phyloP scores from a whole-genome alignment of 1,284 basidiomycete species.

The Trichosporon ovoides region DNA sequence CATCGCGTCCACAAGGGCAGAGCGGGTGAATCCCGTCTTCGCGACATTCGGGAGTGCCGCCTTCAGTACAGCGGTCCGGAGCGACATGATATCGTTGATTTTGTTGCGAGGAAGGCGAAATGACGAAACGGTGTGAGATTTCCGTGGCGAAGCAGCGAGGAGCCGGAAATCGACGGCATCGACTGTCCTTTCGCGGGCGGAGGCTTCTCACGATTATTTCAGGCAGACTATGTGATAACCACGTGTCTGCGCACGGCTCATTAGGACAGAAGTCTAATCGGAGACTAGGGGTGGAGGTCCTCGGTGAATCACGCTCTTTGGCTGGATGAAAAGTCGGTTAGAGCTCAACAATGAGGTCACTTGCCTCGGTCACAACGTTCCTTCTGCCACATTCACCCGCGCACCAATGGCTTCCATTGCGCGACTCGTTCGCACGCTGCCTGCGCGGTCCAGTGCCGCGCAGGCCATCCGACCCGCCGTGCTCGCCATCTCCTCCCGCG shows the following conservation, averaged over 20 bases:
- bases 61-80: slow-evolving; percentile 33
- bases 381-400: not conserved
- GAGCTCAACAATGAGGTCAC: not conserved
- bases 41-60: slow-evolving; percentile 32
- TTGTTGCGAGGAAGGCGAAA: no score
- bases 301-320: no score
- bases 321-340: not conserved
- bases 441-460: not conserved
- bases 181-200: not conserved
- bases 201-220: no score
- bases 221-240: not conserved
- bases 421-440: not conserved
- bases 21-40: slow-evolving; percentile 37
- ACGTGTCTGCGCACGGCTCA: not conserved
- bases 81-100: slow-evolving; percentile 27
- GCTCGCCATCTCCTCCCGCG: not conserved
- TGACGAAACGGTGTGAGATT: no score
- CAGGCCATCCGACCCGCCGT: not conserved
- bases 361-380: not conserved
- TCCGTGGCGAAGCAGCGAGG: no score
- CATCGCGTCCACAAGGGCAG: slow-evolving; percentile 27
- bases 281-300: no score
- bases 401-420: not conserved
- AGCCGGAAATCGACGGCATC: not conserved
- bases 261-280: not conserved